Percentiles rank a stretch among this genome's conserved stretches.
These are phyloP conservation scores for Canna indica DNA, from an alignment of 176 grass and related monocot species.

Conservation along the genomic window DNA sequence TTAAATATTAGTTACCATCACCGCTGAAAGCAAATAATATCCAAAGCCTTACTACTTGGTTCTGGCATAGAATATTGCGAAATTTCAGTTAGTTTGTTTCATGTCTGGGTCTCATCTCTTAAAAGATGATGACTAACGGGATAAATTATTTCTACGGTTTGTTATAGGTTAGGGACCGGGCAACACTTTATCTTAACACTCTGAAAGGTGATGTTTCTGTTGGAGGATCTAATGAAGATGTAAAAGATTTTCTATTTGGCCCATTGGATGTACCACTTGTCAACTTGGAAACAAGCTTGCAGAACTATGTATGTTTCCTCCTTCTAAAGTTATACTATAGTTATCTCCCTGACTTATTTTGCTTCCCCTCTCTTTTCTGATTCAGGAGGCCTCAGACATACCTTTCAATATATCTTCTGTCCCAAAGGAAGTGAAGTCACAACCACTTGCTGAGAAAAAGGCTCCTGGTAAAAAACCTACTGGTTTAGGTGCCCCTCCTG, in stretches of 20 bases:
- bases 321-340: constrained; percentile 8
- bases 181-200: constrained; percentile 79
- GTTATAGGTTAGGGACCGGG: constrained; percentile 77
- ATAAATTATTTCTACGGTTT: not conserved
- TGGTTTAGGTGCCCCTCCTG: constrained; percentile 49
- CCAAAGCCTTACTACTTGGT: too few species aligned
- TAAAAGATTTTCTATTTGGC: constrained; percentile 80
- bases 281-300: constrained; percentile 82
- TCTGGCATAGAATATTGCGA: too few species aligned
- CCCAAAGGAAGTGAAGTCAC: constrained; percentile 65
- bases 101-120: too few species aligned
- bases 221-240: constrained; percentile 68
- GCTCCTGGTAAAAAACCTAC: constrained; percentile 75
- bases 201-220: constrained; percentile 54
- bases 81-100: too few species aligned
- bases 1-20: too few species aligned
- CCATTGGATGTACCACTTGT: constrained; percentile 86
- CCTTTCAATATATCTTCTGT: constrained; percentile 87
- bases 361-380: constrained; percentile 19
- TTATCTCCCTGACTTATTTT: constrained; percentile 9
- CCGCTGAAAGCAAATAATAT: too few species aligned
- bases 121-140: not conserved
- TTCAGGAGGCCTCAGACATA: constrained; percentile 66
- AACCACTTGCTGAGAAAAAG: constrained; percentile 91
- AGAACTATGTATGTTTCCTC: constrained; percentile 58